Conservation (phyloP, 192 early-diverging fungal species). For the Phycomyces nitens region DNA sequence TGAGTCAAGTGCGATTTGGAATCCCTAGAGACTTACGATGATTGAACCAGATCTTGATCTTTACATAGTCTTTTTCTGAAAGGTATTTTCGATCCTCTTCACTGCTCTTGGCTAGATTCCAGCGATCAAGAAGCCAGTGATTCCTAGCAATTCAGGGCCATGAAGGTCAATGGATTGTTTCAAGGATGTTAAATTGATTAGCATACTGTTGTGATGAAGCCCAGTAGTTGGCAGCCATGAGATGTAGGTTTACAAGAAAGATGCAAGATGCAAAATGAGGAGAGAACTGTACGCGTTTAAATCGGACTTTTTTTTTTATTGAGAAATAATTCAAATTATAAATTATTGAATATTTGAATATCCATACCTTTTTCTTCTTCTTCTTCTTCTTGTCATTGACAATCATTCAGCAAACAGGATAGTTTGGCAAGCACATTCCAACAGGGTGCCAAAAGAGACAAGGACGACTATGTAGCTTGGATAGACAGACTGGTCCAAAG, state of each 20-base stretch:
- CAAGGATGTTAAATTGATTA: neutral
- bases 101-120: conserved; percentile 45
- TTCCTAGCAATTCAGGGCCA: conserved; percentile 32
- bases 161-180: neutral
- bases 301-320: no score
- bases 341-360: no score
- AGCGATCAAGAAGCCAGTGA: conserved; percentile 60
- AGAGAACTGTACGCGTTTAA: neutral
- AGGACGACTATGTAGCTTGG: no score
- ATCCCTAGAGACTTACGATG: no score
- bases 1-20: no score
- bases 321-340: no score
- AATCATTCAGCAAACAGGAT: no score
- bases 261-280: neutral
- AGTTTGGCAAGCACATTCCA: no score
- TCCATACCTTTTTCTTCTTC: no score
- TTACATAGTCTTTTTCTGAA: conserved; percentile 45
- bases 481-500: no score
- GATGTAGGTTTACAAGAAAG: neutral
- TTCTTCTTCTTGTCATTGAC: no score
- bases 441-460: no score
- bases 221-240: conserved; percentile 76
- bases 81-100: conserved; percentile 55
- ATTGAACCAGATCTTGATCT: conserved; percentile 64
- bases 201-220: conserved; percentile 64